phyloP scores from a whole-genome alignment of 306 rosid species.

The Acacia acuminata region DNA sequence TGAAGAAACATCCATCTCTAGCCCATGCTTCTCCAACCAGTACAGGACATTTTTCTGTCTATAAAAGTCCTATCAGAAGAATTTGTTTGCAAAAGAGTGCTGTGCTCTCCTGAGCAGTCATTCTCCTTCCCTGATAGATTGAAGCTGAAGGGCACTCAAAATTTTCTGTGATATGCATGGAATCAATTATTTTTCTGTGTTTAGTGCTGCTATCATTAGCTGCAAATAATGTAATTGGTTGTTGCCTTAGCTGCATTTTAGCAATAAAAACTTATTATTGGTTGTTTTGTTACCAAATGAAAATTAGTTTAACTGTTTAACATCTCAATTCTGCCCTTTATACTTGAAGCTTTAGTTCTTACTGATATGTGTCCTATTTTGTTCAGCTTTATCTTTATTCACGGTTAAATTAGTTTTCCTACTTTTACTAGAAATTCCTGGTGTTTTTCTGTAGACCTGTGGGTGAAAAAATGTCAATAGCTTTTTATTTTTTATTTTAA shows the following conservation, averaged over 20 bases:
- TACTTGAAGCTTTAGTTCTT: not conserved
- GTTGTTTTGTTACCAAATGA: constrained; percentile 12
- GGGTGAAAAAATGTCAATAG: not conserved
- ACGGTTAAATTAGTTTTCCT: not conserved
- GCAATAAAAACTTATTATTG: constrained; percentile 24
- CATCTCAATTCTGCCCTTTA: not conserved
- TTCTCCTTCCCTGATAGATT: not conserved
- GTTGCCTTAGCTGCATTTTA: constrained; percentile 15
- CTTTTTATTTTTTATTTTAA: not conserved
- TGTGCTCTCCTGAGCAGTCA: constrained; percentile 4
- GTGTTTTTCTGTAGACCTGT: not conserved
- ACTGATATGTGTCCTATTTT: not conserved
- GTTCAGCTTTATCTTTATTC: not conserved
- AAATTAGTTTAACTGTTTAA: not conserved
- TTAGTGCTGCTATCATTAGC: constrained; percentile 11
- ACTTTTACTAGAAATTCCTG: constrained; percentile 9
- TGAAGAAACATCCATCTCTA: not conserved
- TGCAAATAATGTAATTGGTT: not conserved
- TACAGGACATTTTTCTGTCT: constrained; percentile 11
- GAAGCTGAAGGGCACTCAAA: constrained; percentile 3
- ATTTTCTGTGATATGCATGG: not conserved
- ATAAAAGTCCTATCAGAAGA: not conserved
- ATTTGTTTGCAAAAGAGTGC: constrained; percentile 3
- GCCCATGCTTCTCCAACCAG: constrained; percentile 7
- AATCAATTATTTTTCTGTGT: not conserved